Evolutionary conservation across 495 filamentous ascomycete genomes (phyloP).

Genomic region (Gamarada debralockiae): DNA sequence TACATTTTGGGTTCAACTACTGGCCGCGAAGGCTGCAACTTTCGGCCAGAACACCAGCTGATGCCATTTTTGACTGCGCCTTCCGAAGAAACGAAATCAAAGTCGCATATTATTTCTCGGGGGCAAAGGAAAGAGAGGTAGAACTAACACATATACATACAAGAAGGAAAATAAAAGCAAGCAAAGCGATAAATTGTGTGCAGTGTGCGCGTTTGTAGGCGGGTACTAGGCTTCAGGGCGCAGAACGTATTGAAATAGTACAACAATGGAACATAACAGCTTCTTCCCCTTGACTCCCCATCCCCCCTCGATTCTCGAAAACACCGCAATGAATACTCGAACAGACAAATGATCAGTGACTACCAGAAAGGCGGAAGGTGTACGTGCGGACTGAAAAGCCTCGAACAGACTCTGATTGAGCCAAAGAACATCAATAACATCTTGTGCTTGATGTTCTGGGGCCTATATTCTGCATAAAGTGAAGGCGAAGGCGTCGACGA

Average conservation of each 20-base stretch:
- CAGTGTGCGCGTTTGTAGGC: background rate
- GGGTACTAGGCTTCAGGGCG: background rate
- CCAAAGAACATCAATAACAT: background rate
- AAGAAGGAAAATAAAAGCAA: background rate
- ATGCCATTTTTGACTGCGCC: background rate
- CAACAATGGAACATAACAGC: background rate
- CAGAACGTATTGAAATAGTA: background rate
- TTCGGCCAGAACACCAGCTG: slow-evolving; percentile 8
- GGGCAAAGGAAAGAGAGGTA: background rate
- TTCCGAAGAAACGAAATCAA: background rate
- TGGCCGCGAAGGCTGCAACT: slow-evolving; percentile 9
- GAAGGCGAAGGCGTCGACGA: background rate
- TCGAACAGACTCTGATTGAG: background rate
- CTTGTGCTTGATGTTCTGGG: background rate
- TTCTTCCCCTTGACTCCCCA: background rate
- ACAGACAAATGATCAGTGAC: background rate
- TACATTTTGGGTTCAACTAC: slow-evolving; percentile 8
- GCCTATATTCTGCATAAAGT: background rate
- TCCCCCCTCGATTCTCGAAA: background rate
- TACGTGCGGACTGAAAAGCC: background rate
- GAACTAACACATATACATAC: background rate
- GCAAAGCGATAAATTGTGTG: background rate
- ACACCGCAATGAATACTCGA: background rate
- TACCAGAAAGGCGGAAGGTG: background rate
- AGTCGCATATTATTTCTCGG: background rate